Base-by-base conservation (phyloP, 2,329 filamentous ascomycete genomes). In the Lojkania enalia region DNA sequence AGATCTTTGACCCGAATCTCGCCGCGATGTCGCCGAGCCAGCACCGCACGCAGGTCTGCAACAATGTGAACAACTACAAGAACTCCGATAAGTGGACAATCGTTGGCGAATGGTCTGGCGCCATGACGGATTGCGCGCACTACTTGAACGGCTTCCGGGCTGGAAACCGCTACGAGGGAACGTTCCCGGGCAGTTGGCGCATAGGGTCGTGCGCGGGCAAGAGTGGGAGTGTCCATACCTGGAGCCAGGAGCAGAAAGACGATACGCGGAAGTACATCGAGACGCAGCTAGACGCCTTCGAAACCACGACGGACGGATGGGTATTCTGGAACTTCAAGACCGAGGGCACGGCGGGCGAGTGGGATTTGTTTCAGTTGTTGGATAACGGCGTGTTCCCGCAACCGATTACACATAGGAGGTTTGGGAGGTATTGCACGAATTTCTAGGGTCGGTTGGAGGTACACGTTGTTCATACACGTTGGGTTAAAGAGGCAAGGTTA, bases 81-180 rank as follows among this genome's bases (percentile, higher is more conserved):
- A 70, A 72, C 27, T 71, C 74, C 2, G 82, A 87, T 65, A 86
- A 86, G 63, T 84, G 80, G 76, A 78, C 79, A 13, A 72, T 87
- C 32, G 77, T 85, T 3, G 84, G 84, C 39, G 85, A 87, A 66
- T 87, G 84, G 83, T 81, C 78, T 0, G 83, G 75, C 14, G 84
- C 83, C 23, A 75, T 86, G 70, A 86, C 84, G 1, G 79, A 82
- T 59, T 80, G 78, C 56, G 77, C 78, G 5, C 62, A 63, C 1
- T 66, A 70, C 23, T 67, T 77, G 30, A 77, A 77, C 50, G 74
- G 68, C 47, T 66, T 58, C 43, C 48, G 44, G 5, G n/a, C 79
- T 14, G 83, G 83, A 14, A 76, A 82, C 11, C 77, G 85, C 38
- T 81, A 80, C 61, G 79, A 82, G 51, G 82, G 82, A 13, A 76